Evolutionary conservation across 805 yeast genomes (phyloP), one percentile per base, ranked within the genome.

Genomic region (Wickerhamiella kazuoi): DNA sequence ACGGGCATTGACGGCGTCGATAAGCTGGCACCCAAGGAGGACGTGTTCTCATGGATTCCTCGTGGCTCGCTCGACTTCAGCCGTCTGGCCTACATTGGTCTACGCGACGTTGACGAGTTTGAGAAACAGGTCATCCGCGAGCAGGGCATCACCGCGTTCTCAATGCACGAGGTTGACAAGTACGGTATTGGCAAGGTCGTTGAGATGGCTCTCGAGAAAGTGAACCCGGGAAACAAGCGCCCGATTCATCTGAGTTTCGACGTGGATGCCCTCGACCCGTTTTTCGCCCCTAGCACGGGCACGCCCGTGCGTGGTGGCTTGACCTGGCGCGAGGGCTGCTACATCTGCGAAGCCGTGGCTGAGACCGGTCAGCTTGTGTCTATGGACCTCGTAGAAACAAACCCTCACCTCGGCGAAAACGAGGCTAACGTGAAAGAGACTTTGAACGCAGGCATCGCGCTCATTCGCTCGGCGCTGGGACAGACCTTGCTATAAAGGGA

Each of bases 301-400:
- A 90, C 98, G 1, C 87, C 96, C 33, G 98, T 87, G 14, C 76
- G 94, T 57, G 97, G 97, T 47, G 98, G 98, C 3, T 66, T 87
- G 47, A 77, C 95, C 7, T 69, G 87, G 59, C 73, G 98, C 63
- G 98, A 87, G 62, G 96, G 95, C 37, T 69, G 90, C 56, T 87
- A 79, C 56, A 61, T 87, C 39, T 90, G 86, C 44, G 98, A 87
- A 63, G 90, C 87, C 47, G 66, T 86, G 26, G 95, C 95, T 7
- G 82, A 74, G 52, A 72, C 93, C 21, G 95, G 95, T n/a, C 72
- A 75, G 48, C 69, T 87, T 45, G 76, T 76, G 9, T 90, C 93
- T 11, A 64, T 87, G 59, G 98, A 87, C 57, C 72, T 87, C 34
- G 96, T 87, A 21, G 98, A 87, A 61, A 80, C 86, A 47, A 87